A percentile compares a stretch with the other conserved stretches of the same genome.
Evolutionary conservation across 176 grass and related monocot genomes (phyloP).

Genomic region (Canna indica): DNA sequence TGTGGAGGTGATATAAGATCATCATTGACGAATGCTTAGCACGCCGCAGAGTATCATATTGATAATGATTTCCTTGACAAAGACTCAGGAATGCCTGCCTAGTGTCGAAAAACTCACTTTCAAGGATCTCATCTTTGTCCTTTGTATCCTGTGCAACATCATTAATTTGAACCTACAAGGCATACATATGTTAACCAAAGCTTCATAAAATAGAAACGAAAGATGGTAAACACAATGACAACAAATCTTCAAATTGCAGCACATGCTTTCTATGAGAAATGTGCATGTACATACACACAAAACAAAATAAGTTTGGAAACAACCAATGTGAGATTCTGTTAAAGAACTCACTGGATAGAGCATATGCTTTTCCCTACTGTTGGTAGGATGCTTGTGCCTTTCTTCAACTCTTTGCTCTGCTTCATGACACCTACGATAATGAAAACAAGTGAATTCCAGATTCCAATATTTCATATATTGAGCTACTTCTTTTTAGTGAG

Average conservation of each 20-base stretch:
- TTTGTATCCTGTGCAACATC: slow-evolving; percentile 69
- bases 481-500: neutral
- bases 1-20: slow-evolving; percentile 98
- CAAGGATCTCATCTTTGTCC: slow-evolving; percentile 91
- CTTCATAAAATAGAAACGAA: neutral
- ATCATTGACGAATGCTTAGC: slow-evolving; percentile 99
- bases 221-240: neutral
- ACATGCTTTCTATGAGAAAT: neutral
- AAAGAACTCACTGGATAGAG: slow-evolving; percentile 60
- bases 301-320: neutral
- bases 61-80: slow-evolving; percentile 99
- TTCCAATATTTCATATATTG: neutral
- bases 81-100: slow-evolving; percentile 95
- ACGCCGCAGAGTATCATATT: slow-evolving; percentile 95
- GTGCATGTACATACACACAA: neutral
- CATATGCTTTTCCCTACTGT: slow-evolving; percentile 64
- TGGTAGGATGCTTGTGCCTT: slow-evolving; percentile 62
- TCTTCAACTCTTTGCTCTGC: slow-evolving; percentile 71
- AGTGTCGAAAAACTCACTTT: slow-evolving; percentile 97
- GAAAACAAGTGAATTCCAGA: neutral
- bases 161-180: slow-evolving; percentile 62
- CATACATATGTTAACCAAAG: neutral
- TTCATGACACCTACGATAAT: slow-evolving; percentile 59
- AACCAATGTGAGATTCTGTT: neutral
- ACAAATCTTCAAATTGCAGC: neutral